Conservation (phyloP, 2,329 filamentous ascomycete genomes). For the Clarireedia monteithiana region DNA sequence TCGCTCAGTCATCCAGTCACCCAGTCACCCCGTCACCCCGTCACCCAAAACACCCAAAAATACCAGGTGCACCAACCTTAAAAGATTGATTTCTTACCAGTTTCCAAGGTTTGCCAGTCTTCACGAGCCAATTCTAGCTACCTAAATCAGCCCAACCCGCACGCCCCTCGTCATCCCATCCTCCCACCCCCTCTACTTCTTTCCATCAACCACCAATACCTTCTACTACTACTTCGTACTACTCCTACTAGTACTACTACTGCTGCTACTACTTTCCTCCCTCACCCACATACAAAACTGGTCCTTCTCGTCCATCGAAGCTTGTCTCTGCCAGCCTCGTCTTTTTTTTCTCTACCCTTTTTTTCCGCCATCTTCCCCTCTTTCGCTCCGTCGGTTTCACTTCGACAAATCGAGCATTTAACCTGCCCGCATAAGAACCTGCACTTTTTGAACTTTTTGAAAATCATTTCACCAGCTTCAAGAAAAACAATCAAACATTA, state of each 20-base stretch:
- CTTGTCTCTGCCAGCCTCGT: slow-evolving; percentile 3
- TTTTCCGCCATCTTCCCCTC: background rate
- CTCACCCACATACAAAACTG: slow-evolving; percentile 1
- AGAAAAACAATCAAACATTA: slow-evolving; percentile 33
- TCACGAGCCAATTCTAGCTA: slow-evolving; percentile 11
- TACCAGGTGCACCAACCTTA: background rate
- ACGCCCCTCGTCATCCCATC: slow-evolving; percentile 6
- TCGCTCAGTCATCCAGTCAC: background rate
- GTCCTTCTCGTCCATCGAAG: background rate
- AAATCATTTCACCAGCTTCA: slow-evolving; percentile 48
- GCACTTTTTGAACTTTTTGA: background rate
- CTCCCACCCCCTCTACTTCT: background rate
- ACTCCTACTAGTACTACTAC: background rate
- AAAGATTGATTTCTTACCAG: background rate
- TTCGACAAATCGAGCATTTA: background rate
- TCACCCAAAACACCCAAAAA: no score
- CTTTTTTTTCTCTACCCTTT: background rate
- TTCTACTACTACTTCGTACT: background rate
- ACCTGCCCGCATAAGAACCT: background rate
- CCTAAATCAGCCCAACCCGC: slow-evolving; percentile 10
- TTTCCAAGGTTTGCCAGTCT: background rate
- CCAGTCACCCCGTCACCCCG: no score
- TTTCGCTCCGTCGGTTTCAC: background rate
- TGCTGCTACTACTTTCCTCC: background rate
- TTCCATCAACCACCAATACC: background rate